Evolutionary conservation across 345 rosid genomes (phyloP), one percentile per base, ranked within the genome.

Genomic region (Syzygium jambos): DNA sequence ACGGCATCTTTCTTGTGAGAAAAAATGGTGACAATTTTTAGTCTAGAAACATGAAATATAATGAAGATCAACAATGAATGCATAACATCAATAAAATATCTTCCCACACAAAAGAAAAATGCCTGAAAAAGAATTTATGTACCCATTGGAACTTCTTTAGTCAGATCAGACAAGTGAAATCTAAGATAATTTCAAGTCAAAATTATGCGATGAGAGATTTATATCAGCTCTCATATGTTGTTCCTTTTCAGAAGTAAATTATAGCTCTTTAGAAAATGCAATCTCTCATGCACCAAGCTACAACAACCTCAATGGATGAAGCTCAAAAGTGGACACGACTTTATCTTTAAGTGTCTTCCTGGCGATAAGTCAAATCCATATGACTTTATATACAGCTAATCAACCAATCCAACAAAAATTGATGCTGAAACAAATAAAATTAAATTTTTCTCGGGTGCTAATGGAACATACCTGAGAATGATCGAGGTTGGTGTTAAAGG

Each of bases 401-500:
- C 68, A 55, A 30, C 54, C 87, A n/a, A 46, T 63, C 55, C 51
- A 68, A 86, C 23, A 41, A 84, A 22, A 54, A 52, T 84, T 84
- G 56, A 51, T 49, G 82, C 34, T 63, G 55, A 68, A 51, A 8
- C n/a, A 52, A 77, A 27, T 27, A 12, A 52, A 82, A 80, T 43
- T 27, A 54, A 54, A 55, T 23, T 46, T 73, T 73, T 4, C 25
- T 73, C 41, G 22, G 23, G 27, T 73, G 49, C 82, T 73, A 73
- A 73, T 38, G 49, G 53, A 61, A 85, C 51, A 57, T 88, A 95
- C 98, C 97, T 96, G 99, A 23, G 99, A 95, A 55, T 95, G 97
- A 89, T 96, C 99, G 73, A 96, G 99, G 87, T 92, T 91, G 84
- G 94, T 88, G 89, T 96, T 96, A 89, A 95, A 92, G 30, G 97